phyloP scores from a whole-genome alignment of 139 green algal species.

The Coccomyxa sp. region DNA sequence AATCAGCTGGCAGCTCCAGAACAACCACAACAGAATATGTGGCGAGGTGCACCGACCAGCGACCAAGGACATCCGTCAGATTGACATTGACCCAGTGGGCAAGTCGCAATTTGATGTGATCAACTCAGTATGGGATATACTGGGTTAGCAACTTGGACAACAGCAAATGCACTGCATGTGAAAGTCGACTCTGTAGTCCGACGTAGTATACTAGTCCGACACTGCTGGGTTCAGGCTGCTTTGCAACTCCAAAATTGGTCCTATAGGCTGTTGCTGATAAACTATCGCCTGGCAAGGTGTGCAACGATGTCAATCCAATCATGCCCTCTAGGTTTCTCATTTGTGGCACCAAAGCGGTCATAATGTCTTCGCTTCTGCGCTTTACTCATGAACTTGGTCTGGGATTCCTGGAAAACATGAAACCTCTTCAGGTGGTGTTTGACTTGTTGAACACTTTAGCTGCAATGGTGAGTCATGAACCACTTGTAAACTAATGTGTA shows the following conservation, averaged over 20 bases:
- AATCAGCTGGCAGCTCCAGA: slow-evolving; percentile 1
- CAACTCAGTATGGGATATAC: not conserved
- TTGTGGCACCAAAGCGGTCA: slow-evolving; percentile 13
- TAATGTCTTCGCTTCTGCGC: slow-evolving; percentile 11
- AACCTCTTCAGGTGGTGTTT: not conserved
- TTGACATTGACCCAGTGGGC: slow-evolving; percentile 1
- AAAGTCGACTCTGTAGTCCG: too few relatives aligned
- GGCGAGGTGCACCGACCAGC: not conserved
- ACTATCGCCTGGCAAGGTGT: slow-evolving; percentile 3
- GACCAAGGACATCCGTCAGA: not conserved
- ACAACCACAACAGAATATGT: not conserved
- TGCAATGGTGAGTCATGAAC: too few relatives aligned
- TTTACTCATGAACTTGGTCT: slow-evolving; percentile 14
- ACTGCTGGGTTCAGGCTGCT: too few relatives aligned
- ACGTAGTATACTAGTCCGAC: too few relatives aligned
- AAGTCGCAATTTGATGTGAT: not conserved
- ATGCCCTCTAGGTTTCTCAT: slow-evolving; percentile 15
- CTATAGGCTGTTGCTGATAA: too few relatives aligned
- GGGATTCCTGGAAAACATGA: not conserved
- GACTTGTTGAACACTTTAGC: too few relatives aligned
- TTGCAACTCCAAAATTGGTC: too few relatives aligned
- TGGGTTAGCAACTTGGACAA: not conserved
- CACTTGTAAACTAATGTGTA: too few relatives aligned
- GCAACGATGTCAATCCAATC: slow-evolving; percentile 13
- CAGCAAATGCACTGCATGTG: not conserved